Percentiles rank a stretch among this genome's conserved stretches.
phyloP scores from a whole-genome alignment of 148 eudicot genomes.

The Rhododendron simsii region DNA sequence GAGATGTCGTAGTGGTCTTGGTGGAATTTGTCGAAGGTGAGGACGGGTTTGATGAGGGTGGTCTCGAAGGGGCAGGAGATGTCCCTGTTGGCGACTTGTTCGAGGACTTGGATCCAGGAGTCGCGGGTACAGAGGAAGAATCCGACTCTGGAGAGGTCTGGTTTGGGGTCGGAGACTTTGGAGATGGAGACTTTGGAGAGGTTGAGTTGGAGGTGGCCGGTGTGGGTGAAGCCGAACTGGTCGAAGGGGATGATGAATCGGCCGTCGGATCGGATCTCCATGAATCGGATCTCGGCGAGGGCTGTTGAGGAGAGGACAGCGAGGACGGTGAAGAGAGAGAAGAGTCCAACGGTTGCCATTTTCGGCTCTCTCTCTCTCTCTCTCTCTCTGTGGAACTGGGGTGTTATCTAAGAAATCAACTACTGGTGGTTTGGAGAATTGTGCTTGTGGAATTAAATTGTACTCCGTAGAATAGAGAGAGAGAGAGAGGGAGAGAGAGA shows the following conservation, averaged over 20 bases:
- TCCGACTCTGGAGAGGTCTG: slow-evolving; percentile 43
- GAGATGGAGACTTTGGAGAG: not conserved
- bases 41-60: slow-evolving; percentile 25
- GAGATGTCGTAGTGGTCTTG: not conserved
- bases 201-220: slow-evolving; percentile 2
- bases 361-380: not conserved
- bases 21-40: slow-evolving; percentile 30
- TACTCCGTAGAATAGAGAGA: no score
- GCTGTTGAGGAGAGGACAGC: not conserved
- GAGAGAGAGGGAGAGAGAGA: no score
- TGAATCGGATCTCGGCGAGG: not conserved
- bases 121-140: slow-evolving; percentile 54
- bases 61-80: slow-evolving; percentile 43
- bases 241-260: not conserved
- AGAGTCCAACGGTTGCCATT: not conserved
- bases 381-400: not conserved
- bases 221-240: not conserved
- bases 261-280: not conserved
- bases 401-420: not conserved
- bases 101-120: slow-evolving; percentile 44
- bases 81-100: slow-evolving; percentile 24
- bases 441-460: not conserved
- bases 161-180: not conserved
- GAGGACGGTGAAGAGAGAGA: not conserved
- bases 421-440: not conserved